Evolutionary conservation across 257 asterid species (phyloP), one percentile per base, ranked within the genome.

Genomic region (Solanum pinnatisectum): DNA sequence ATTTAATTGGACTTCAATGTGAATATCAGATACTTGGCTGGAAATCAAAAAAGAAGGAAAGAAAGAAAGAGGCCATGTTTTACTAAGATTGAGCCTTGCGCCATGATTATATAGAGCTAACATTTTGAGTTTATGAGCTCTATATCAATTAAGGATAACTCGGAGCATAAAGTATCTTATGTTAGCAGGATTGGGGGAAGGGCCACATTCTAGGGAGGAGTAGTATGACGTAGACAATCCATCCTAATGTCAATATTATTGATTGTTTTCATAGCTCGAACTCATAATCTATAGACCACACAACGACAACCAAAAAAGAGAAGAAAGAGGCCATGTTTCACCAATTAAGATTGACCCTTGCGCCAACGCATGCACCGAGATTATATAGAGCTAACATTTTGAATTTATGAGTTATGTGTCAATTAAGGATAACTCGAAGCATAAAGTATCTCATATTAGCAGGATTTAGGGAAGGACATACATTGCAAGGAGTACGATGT

Each of bases 261-360:
- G 2, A 11, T 5, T 65, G 2, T 11, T 65, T 65, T 0, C 8
- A 5, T 0, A 2, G 0, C 1, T 65, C 4, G 16, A 65, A 65
- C 6, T 0, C 18, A 10, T 65, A 23, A 60, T 60, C 3, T 65
- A n/a, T 11, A 25, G 16, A 10, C 6, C 2, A 65, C 18, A 10
- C 2, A 63, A 1, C 4, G 6, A n/a, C 6, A 27, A 65, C 59
- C 1, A 56, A 18, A 6, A 6, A 56, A 16, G 2, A 1, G 8
- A 52, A 16, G 23, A 18, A 56, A 56, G 65, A 18, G n/a, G n/a
- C 25, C n/a, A 56, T 1, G 5, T 3, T 30, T 68, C 37, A 30
- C 13, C 11, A 25, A 68, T 68, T 68, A 68, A 60, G 68, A 60
- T 22, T 22, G 68, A 1, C 11, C 23, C n/a, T 13, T 12, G 18